These are phyloP conservation scores for Corchorus olitorius DNA, from an alignment of 345 rosid genomes.

Conservation along the genomic window DNA sequence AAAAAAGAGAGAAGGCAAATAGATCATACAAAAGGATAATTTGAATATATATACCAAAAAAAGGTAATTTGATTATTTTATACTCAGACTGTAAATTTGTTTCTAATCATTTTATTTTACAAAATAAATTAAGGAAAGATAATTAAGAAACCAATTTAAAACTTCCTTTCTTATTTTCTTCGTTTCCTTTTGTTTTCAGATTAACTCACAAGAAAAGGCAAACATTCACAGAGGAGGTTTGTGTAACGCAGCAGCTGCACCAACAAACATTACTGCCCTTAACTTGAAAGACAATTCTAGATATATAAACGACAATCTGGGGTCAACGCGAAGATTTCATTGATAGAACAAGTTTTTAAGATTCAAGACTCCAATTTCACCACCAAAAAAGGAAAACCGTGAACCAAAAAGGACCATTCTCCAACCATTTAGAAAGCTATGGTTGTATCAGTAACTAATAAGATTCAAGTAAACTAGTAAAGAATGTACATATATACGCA, in stretches of 20 bases:
- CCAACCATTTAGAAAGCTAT: not conserved
- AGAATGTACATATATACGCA: slow-evolving; percentile 12
- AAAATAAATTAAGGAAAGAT: too few relatives aligned
- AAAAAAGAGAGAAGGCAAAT: too few relatives aligned
- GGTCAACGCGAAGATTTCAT: not conserved
- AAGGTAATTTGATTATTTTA: too few relatives aligned
- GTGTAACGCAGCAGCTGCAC: not conserved
- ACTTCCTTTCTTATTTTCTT: too few relatives aligned
- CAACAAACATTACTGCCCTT: not conserved
- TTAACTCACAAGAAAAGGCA: not conserved
- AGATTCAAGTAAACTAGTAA: not conserved
- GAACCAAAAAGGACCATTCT: not conserved
- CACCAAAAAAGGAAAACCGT: not conserved
- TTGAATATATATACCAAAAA: too few relatives aligned
- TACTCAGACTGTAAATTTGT: too few relatives aligned
- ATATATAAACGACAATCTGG: not conserved
- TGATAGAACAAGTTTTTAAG: not conserved
- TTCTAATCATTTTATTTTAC: too few relatives aligned
- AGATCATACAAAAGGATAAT: too few relatives aligned
- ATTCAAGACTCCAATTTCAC: not conserved
- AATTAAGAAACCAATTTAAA: too few relatives aligned
- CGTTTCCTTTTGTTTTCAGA: too few relatives aligned
- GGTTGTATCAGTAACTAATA: not conserved
- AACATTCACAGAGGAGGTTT: not conserved
- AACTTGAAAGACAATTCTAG: not conserved